These are phyloP conservation scores for Chlorella sp. DNA, from an alignment of 139 green algal species.

Conservation along the genomic window DNA sequence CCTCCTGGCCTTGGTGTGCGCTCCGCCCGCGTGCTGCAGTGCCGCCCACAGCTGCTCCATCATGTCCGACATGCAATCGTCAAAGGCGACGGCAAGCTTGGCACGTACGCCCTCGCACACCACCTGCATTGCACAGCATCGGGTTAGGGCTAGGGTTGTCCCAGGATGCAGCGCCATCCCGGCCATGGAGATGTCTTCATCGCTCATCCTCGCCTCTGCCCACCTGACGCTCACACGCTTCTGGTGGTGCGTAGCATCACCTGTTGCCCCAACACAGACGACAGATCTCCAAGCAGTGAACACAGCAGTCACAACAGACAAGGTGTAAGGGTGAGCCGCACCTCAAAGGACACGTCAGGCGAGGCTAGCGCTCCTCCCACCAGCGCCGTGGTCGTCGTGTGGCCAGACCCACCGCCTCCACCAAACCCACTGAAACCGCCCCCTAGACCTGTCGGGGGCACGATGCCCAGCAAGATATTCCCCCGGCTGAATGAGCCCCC, in stretches of 20 bases:
- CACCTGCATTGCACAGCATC: background rate
- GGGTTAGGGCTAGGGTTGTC: no score
- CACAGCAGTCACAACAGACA: no score
- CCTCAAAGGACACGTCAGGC: no score
- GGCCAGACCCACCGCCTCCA: background rate
- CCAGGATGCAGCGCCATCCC: background rate
- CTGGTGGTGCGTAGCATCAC: background rate
- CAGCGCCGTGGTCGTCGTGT: no score
- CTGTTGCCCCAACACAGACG: background rate
- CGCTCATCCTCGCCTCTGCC: no score
- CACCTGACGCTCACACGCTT: no score
- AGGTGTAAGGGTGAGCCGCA: no score
- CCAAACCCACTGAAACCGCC: no score
- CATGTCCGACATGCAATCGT: constrained; percentile 22
- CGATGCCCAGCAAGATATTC: no score
- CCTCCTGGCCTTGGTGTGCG: constrained; percentile 12
- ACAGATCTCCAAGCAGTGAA: background rate
- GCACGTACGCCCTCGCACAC: background rate
- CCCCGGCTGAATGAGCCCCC: no score
- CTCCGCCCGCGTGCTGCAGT: constrained; percentile 22
- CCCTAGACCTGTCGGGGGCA: no score
- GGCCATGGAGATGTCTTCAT: background rate
- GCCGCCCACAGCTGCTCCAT: constrained; percentile 29
- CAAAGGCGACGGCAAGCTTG: constrained; percentile 12
- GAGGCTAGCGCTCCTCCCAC: no score